A percentile compares a stretch with the other conserved stretches of the same genome.
These are phyloP conservation scores for Lactifluus volemus DNA, from an alignment of 768 basidiomycete genomes.

Conservation along the genomic window DNA sequence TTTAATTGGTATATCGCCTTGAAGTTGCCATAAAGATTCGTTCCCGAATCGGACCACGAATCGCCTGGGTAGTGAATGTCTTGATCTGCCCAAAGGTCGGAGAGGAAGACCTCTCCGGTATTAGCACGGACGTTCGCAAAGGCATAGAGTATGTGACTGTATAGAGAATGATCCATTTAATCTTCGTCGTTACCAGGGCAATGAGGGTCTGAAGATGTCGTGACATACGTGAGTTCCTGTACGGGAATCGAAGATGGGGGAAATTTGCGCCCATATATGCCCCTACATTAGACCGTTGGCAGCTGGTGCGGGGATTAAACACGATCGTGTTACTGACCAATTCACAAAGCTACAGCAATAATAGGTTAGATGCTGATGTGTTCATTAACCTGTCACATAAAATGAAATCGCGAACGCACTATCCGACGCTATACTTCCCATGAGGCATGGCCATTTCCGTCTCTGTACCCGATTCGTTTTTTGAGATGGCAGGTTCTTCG, in stretches of 20 bases:
- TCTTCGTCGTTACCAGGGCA: constrained; percentile 4
- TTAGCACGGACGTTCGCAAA: constrained; percentile 85
- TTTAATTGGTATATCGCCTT: constrained; percentile 91
- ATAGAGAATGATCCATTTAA: neutral
- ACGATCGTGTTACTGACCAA: constrained; percentile 37
- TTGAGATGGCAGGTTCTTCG: neutral
- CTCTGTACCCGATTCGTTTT: constrained; percentile 16
- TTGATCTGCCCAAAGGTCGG: constrained; percentile 91
- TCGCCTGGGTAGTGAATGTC: constrained; percentile 96
- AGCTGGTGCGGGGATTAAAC: neutral
- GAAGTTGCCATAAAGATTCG: constrained; percentile 92
- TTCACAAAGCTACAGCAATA: constrained; percentile 54
- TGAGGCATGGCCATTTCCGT: constrained; percentile 28
- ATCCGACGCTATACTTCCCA: constrained; percentile 69
- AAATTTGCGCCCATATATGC: constrained; percentile 91
- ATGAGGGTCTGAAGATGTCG: neutral
- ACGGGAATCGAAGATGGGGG: constrained; percentile 78
- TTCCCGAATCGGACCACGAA: constrained; percentile 87
- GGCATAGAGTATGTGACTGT: constrained; percentile 82
- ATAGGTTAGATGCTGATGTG: neutral
- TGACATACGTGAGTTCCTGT: constrained; percentile 73
- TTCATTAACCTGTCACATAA: constrained; percentile 7
- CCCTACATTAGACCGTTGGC: constrained; percentile 41
- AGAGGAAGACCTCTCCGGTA: constrained; percentile 79
- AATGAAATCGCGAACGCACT: constrained; percentile 41